Conservation (phyloP, 2,329 filamentous ascomycete species). For the Calonectria pteridis region DNA sequence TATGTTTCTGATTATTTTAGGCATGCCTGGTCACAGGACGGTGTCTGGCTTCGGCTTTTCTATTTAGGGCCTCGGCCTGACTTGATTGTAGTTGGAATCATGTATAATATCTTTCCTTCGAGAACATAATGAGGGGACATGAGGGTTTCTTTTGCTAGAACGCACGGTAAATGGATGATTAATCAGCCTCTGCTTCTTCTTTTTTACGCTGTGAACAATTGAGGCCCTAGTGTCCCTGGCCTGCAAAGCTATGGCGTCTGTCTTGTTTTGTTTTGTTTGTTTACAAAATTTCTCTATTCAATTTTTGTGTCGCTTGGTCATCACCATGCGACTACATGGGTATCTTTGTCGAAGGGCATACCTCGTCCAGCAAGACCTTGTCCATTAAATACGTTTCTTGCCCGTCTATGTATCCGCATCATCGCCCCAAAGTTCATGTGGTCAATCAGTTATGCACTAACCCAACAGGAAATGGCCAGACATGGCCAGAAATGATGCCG, state of each 20-base stretch:
- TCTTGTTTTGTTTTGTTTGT: not conserved
- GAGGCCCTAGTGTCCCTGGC: not conserved
- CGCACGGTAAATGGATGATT: constrained; percentile 15
- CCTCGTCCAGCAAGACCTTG: not conserved
- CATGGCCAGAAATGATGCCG: not conserved
- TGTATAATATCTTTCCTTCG: constrained; percentile 24
- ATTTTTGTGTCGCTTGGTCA: not conserved
- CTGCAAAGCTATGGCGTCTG: not conserved
- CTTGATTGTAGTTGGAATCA: constrained; percentile 15
- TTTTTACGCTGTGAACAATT: not conserved
- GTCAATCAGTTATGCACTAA: not conserved
- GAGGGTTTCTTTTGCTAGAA: constrained; percentile 1
- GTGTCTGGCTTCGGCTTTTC: not conserved
- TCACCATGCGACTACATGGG: not conserved
- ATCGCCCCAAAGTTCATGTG: not conserved
- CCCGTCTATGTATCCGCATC: not conserved
- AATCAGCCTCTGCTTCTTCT: not conserved
- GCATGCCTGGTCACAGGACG: not conserved
- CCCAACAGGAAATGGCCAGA: not conserved
- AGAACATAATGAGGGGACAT: constrained; percentile 16
- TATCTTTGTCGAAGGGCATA: constrained; percentile 6
- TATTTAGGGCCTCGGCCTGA: not conserved
- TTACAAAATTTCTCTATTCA: constrained; percentile 8
- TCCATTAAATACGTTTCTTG: not conserved
- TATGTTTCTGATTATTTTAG: constrained; percentile 15